phyloP scores from a whole-genome alignment of 2,329 filamentous ascomycete species.

The Botrytis deweyae region DNA sequence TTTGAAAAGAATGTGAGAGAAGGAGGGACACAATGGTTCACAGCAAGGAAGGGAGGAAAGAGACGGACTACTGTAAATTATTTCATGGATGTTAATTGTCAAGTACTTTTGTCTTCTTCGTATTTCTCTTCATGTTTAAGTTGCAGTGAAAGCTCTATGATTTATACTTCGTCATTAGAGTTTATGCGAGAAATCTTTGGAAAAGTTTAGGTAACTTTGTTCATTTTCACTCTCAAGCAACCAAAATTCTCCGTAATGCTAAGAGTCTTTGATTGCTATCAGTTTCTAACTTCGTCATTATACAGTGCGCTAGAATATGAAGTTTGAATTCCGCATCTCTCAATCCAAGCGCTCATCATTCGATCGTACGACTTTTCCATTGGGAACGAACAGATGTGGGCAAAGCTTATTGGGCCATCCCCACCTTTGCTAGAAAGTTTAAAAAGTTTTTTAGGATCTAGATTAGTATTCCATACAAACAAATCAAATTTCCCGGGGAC shows the following conservation, averaged over 20 bases:
- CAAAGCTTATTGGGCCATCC: neutral
- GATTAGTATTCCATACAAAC: neutral
- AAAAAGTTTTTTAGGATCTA: neutral
- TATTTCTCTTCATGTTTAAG: neutral
- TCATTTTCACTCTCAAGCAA: neutral
- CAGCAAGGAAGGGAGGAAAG: neutral
- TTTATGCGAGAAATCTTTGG: neutral
- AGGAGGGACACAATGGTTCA: neutral
- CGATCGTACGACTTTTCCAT: neutral
- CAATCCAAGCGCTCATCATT: neutral
- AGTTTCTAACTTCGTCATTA: neutral
- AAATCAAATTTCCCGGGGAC: neutral
- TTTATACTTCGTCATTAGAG: neutral
- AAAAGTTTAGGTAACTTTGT: neutral
- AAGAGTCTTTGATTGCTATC: neutral
- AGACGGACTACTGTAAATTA: neutral
- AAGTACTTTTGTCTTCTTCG: neutral
- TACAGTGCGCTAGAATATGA: no score
- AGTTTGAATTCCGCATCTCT: neutral
- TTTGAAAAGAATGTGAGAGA: neutral
- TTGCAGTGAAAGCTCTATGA: neutral
- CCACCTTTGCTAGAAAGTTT: neutral
- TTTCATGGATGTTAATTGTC: neutral
- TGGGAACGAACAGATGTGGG: neutral
- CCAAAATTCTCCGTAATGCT: no score